A percentile compares a stretch with the other conserved stretches of the same genome.
These are phyloP conservation scores for Persicaria maculosa DNA, from an alignment of 148 eudicot genomes.

Conservation along the genomic window DNA sequence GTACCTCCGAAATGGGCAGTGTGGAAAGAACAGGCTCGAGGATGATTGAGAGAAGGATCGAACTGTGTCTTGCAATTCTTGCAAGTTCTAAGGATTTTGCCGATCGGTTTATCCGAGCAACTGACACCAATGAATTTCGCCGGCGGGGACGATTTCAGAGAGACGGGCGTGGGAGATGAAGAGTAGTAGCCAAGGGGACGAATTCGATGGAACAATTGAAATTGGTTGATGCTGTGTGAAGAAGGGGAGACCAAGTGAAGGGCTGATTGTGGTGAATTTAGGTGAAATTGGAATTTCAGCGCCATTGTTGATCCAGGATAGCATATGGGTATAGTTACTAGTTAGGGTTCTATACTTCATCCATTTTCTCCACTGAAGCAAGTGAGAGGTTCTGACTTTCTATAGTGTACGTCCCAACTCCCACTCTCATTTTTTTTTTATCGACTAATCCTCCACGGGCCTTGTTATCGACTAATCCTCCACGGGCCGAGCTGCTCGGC, in stretches of 20 bases:
- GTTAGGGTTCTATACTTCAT: too few species aligned
- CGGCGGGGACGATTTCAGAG: constrained; percentile 9
- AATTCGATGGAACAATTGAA: constrained; percentile 7
- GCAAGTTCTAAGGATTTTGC: constrained; percentile 47
- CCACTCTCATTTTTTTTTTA: too few species aligned
- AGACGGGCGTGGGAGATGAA: constrained; percentile 8
- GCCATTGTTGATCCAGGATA: constrained; percentile 10
- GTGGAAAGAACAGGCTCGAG: constrained; percentile 78
- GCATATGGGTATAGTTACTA: neutral
- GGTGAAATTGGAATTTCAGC: constrained; percentile 1
- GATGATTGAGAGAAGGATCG: constrained; percentile 65
- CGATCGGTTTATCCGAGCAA: constrained; percentile 35
- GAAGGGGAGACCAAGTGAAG: neutral
- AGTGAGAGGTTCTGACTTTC: too few species aligned
- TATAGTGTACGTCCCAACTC: too few species aligned
- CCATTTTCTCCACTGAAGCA: too few species aligned
- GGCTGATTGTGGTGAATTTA: neutral
- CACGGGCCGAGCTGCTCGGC: too few species aligned
- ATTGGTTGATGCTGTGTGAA: neutral
- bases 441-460: too few species aligned
- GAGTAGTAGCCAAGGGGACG: neutral
- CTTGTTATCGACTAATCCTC: too few species aligned
- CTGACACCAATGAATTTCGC: constrained; percentile 17
- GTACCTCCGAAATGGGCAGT: constrained; percentile 91
- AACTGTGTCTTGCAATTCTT: constrained; percentile 81